Evolutionary conservation across 2,329 filamentous ascomycete genomes (phyloP), one percentile per base, ranked within the genome.

Genomic region (Aquanectria penicillioides): DNA sequence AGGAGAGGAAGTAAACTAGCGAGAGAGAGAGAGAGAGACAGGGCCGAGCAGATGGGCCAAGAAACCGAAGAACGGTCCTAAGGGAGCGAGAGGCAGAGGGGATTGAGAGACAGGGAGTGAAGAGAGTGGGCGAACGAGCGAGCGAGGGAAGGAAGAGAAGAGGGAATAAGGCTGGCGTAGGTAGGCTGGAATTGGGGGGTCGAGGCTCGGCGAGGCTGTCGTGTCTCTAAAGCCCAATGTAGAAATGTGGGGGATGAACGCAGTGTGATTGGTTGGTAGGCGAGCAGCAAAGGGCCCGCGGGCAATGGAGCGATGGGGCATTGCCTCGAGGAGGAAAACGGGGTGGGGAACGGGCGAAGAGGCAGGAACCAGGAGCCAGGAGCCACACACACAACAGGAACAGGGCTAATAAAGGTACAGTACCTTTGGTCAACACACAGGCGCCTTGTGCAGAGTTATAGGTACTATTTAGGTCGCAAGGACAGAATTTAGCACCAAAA

Each of bases 201-300:
- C 59, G 61, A 67, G 67, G 65, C 64, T 62, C 59, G 56, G 66
- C 67, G 62, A 70, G 68, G 68, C 68, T 70, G 68, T 68, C 63
- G 65, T 62, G 63, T 62, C 60, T 62, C 48, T 44, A 54, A 37
- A 46, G 34, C 49, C 60, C 31, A 36, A 38, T 44, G 54, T 61
- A 60, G 56, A 48, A 44, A 38, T 61, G 62, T 66, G 66, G 66
- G 58, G 67, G 55, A 47, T 7, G 9, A 34, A 13, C 13, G 9
- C 31, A 23, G 20, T 48, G 25, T 62, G 43, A 73, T 74, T 74
- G 72, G 72, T 28, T 25, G 33, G 49, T 69, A 70, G 70, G 63
- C 67, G 65, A 71, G 57, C 51, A 37, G 34, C 57, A 55, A 37
- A 48, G 38, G 38, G 22, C 46, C 44, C 51, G 38, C 44, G 49